Conservation (phyloP, 495 filamentous ascomycete species). For the Aspergillus coremiiformis region DNA sequence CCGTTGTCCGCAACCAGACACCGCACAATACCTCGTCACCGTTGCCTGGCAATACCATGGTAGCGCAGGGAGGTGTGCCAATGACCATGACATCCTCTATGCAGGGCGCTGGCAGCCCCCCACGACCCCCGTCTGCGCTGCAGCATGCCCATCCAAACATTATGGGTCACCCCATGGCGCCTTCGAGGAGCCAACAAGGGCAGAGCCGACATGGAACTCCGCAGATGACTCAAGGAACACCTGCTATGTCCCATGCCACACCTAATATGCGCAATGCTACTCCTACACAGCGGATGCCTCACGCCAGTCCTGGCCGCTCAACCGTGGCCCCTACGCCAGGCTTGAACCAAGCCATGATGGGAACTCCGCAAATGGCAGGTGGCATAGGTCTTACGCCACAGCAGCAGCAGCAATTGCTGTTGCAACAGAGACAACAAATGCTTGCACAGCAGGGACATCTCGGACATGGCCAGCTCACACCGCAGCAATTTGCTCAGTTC, state of each 20-base stretch:
- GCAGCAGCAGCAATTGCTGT: constrained; percentile 35
- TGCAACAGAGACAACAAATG: constrained; percentile 45
- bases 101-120: constrained; percentile 64
- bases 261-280: constrained; percentile 62
- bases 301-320: constrained; percentile 58
- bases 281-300: constrained; percentile 63
- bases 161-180: constrained; percentile 64
- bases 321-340: constrained; percentile 53
- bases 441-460: constrained; percentile 40
- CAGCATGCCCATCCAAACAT: constrained; percentile 64
- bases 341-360: constrained; percentile 47
- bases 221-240: constrained; percentile 70
- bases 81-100: constrained; percentile 77
- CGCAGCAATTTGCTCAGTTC: constrained; percentile 40
- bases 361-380: constrained; percentile 34
- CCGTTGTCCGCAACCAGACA: constrained; percentile 70
- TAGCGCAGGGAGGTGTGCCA: constrained; percentile 50
- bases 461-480: constrained; percentile 36
- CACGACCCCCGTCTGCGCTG: constrained; percentile 67
- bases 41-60: constrained; percentile 51
- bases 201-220: constrained; percentile 71
- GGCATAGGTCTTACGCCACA: constrained; percentile 36
- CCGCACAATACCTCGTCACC: constrained; percentile 74
- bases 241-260: constrained; percentile 66
- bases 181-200: constrained; percentile 73